phyloP scores from a whole-genome alignment of 805 yeast genomes.

The Teunomyces gatunensis region DNA sequence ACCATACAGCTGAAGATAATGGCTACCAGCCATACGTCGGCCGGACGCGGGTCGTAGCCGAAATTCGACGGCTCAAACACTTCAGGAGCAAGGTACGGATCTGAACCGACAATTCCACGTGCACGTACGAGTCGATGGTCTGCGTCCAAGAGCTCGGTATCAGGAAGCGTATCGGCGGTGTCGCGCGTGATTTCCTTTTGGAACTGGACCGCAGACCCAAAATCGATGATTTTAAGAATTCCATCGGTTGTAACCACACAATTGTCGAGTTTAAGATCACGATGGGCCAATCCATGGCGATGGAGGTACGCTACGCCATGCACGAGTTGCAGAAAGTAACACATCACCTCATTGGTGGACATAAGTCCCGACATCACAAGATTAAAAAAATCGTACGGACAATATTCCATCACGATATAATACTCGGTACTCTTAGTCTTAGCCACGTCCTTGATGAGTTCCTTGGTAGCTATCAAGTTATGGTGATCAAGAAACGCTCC shows the following conservation, averaged over 20 bases:
- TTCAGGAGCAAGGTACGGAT: slow-evolving; percentile 94
- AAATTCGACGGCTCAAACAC: slow-evolving; percentile 48
- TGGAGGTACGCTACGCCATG: slow-evolving; percentile 78
- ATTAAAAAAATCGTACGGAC: slow-evolving; percentile 88
- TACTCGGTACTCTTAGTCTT: slow-evolving; percentile 27
- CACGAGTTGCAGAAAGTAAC: slow-evolving; percentile 81
- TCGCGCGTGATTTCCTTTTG: slow-evolving; percentile 44
- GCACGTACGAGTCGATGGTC: slow-evolving; percentile 56
- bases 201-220: slow-evolving; percentile 88
- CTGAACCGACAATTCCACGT: slow-evolving; percentile 89
- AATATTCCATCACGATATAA: slow-evolving; percentile 87
- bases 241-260: slow-evolving; percentile 81
- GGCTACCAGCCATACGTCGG: slow-evolving; percentile 92
- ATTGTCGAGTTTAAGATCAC: slow-evolving; percentile 90
- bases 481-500: slow-evolving; percentile 73
- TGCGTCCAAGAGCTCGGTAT: slow-evolving; percentile 34
- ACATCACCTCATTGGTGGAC: slow-evolving; percentile 65
- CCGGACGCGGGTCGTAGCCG: slow-evolving; percentile 81
- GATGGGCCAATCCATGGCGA: slow-evolving; percentile 80
- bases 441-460: slow-evolving; percentile 62
- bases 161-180: slow-evolving; percentile 5
- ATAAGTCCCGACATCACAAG: slow-evolving; percentile 87
- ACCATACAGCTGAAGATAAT: slow-evolving; percentile 91
- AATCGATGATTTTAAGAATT: slow-evolving; percentile 82
- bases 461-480: slow-evolving; percentile 78